Percentiles rank a stretch among this genome's conserved stretches.
Conservation (phyloP, 75 land plant genomes). For the Larix kaempferi region DNA sequence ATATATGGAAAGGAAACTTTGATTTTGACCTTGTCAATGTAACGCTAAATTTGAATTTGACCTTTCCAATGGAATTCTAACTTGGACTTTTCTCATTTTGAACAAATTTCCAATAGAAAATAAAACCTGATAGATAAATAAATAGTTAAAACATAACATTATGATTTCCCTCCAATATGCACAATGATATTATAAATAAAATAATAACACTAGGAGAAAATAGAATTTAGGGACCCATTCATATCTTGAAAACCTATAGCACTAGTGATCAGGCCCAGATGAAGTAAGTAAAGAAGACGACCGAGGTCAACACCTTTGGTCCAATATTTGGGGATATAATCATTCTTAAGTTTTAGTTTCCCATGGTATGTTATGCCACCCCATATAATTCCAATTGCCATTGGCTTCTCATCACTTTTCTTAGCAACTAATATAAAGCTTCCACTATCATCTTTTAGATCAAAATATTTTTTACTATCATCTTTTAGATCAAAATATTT, state of each 20-base stretch:
- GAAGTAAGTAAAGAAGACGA: conserved; percentile 82
- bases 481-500: conserved; percentile 87
- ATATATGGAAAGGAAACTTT: too few relatives aligned
- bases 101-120: neutral
- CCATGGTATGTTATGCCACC: conserved; percentile 86
- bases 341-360: conserved; percentile 64
- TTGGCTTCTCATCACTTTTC: conserved; percentile 50
- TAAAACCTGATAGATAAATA: too few relatives aligned
- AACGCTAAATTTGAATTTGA: too few relatives aligned
- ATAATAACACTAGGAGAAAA: too few relatives aligned
- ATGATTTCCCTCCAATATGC: too few relatives aligned
- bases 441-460: conserved; percentile 88
- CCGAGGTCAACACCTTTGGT: conserved; percentile 93
- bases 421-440: conserved; percentile 60
- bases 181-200: too few relatives aligned
- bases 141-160: too few relatives aligned
- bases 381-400: conserved; percentile 85
- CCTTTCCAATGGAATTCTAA: too few relatives aligned
- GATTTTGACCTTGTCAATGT: too few relatives aligned
- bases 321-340: conserved; percentile 77
- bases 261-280: conserved; percentile 68
- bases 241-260: conserved; percentile 57
- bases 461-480: conserved; percentile 82
- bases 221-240: neutral
- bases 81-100: too few relatives aligned